Percentiles rank a stretch among this genome's conserved stretches.
phyloP scores from a whole-genome alignment of 805 yeast species.

The Starmera amethionina region DNA sequence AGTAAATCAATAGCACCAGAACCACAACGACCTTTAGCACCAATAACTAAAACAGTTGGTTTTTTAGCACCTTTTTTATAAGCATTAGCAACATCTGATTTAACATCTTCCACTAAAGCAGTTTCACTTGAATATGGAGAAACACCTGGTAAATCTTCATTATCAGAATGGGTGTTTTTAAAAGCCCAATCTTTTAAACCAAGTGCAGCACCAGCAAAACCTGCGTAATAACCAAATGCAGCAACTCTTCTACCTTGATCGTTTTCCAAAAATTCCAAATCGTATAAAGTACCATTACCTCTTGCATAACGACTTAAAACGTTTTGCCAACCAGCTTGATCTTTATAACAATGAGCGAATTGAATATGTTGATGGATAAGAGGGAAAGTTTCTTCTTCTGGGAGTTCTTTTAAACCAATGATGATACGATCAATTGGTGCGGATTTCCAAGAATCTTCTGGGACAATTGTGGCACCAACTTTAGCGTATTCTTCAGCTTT shows the following conservation, averaged over 20 bases:
- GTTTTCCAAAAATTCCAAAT: conserved; percentile 88
- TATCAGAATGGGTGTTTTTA: conserved; percentile 64
- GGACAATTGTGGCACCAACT: conserved; percentile 83
- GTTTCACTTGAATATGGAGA: conserved; percentile 76
- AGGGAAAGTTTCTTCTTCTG: conserved; percentile 84
- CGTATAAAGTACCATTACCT: conserved; percentile 88
- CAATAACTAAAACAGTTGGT: conserved; percentile 84
- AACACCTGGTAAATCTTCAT: conserved; percentile 68
- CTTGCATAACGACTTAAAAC: conserved; percentile 82
- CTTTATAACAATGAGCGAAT: conserved; percentile 97
- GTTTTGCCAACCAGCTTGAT: conserved; percentile 96
- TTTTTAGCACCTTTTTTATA: conserved; percentile 48
- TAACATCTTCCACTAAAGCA: conserved; percentile 64
- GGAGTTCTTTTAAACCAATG: conserved; percentile 90
- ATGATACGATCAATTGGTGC: conserved; percentile 91
- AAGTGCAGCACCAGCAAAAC: conserved; percentile 99
- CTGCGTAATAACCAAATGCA: conserved; percentile 99
- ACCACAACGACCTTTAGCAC: conserved; percentile 98
- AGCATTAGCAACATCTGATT: conserved; percentile 47
- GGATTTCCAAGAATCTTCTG: conserved; percentile 83
- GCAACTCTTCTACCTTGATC: conserved; percentile 98
- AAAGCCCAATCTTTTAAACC: conserved; percentile 93
- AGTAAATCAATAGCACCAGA: conserved; percentile 89
- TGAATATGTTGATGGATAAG: conserved; percentile 93
- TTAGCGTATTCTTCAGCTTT: conserved; percentile 61